These are phyloP conservation scores for Juglanconis juglandina DNA, from an alignment of 2,329 filamentous ascomycete genomes.

Conservation along the genomic window DNA sequence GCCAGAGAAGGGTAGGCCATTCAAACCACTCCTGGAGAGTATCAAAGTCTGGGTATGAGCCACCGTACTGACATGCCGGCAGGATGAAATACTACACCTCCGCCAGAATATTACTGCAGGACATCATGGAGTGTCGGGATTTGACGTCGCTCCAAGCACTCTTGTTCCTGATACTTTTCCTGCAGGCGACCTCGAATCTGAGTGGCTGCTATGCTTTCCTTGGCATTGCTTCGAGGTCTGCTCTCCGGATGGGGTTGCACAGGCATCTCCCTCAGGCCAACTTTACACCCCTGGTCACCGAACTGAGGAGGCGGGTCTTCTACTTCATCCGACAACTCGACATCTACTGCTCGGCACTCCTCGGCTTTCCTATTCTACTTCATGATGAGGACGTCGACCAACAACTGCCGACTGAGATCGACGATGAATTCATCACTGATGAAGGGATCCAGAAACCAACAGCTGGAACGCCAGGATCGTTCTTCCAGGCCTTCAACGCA, in stretches of 20 bases:
- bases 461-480: conserved; percentile 49
- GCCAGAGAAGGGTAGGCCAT: conserved; percentile 53
- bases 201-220: conserved; percentile 79
- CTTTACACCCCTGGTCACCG: conserved; percentile 60
- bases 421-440: conserved; percentile 64
- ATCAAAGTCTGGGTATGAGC: neutral
- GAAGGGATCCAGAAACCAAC: conserved; percentile 54
- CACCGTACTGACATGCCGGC: conserved; percentile 21
- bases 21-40: neutral
- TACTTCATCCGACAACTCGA: conserved; percentile 69
- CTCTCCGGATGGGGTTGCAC: conserved; percentile 75
- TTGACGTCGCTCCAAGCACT: conserved; percentile 71
- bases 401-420: conserved; percentile 59
- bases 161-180: conserved; percentile 75
- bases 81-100: conserved; percentile 74
- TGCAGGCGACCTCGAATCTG: conserved; percentile 75
- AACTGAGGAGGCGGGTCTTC: conserved; percentile 62
- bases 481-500: conserved; percentile 64
- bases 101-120: conserved; percentile 62
- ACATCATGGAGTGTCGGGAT: conserved; percentile 68
- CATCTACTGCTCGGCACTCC: conserved; percentile 64
- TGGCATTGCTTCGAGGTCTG: conserved; percentile 71
- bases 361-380: conserved; percentile 64
- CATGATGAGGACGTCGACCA: conserved; percentile 66
- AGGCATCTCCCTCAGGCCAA: conserved; percentile 64